Conservation (phyloP, 192 early-diverging fungal species). For the Haplosporangium gracile region DNA sequence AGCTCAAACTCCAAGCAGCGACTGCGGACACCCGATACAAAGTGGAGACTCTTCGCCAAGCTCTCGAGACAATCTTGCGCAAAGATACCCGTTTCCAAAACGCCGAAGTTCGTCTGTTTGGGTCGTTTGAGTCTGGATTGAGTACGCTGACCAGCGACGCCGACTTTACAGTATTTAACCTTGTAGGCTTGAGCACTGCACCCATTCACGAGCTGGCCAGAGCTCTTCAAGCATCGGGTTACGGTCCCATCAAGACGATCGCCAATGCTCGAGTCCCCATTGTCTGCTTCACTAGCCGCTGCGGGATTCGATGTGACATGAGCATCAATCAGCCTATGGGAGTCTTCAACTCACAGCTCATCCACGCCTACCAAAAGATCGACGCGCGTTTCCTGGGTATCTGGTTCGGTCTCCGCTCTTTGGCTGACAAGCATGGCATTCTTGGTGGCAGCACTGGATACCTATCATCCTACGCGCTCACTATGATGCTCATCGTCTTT, state of each 20-base stretch:
- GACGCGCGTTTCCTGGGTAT: neutral
- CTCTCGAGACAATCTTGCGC: too few relatives aligned
- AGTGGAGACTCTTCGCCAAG: too few relatives aligned
- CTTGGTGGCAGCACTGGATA: neutral
- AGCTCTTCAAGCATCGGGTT: neutral
- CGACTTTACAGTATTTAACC: slow-evolving; percentile 6
- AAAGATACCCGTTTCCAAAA: too few relatives aligned
- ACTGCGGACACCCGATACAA: too few relatives aligned
- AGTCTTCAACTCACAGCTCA: slow-evolving; percentile 6
- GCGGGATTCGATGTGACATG: slow-evolving; percentile 7
- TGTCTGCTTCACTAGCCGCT: neutral
- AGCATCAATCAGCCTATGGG: slow-evolving; percentile 7
- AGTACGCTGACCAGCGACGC: neutral
- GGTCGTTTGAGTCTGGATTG: slow-evolving; percentile 4
- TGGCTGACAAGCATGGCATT: slow-evolving; percentile 8
- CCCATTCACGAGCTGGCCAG: neutral
- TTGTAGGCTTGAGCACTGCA: too few relatives aligned
- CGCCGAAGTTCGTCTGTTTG: neutral
- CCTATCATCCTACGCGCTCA: neutral
- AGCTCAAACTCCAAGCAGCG: too few relatives aligned
- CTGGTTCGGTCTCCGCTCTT: neutral
- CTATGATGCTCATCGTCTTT: slow-evolving; percentile 12
- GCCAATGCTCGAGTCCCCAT: slow-evolving; percentile 14
- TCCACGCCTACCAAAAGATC: slow-evolving; percentile 18
- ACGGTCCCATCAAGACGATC: neutral